Base-by-base conservation (phyloP, 2,329 filamentous ascomycete genomes). In the Tolypocladium cylindrosporum region DNA sequence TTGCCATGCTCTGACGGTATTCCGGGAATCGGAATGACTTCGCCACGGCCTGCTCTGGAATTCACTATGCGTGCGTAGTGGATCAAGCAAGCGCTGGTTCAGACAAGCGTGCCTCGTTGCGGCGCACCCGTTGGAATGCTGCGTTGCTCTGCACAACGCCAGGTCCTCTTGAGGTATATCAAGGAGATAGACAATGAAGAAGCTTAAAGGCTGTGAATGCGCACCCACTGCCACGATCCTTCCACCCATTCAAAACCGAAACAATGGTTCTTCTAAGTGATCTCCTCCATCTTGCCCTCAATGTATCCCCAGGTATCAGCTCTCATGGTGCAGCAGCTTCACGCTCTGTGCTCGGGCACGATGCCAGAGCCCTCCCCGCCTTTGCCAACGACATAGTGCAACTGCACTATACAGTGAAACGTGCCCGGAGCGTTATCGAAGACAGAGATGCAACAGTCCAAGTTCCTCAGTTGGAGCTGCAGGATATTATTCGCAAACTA, bases 141-240 rank as follows among this genome's bases (percentile, higher is more conserved):
- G 70, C 59, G 66, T 69, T 68, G 66, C 69, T 70, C 66, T 65
- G 51, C 60, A 59, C 64, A 61, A 69, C 69, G 45, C 36, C 40
- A 14, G 52, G 56, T 24, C 19, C 48, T 34, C 39, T 48, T 50
- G 57, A 57, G 31, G 58, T 58, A 64, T 67, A 68, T 64, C 48
- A 7, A 11, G 19, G 16, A 21, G 10, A n/a, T 21, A 8, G 48
- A 37, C 48, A 52, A 37, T 37, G 31, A 8, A 51, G 48, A 10
- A 9, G 7, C 1, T 31, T 19, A 36, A 3, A 51, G 31, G 19
- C 19, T 1, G n/a, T 21, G 19, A 21, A 19, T 51, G 48, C 19
- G 36, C 19, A 64, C 40, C 63, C 51, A 59, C 48, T 51, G 53
- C 52, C 27, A 50, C 14, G 27, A 50, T 16, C n/a, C 19, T 21